Conservation (phyloP, 441 rosid species). For the Corymbia citriodora region DNA sequence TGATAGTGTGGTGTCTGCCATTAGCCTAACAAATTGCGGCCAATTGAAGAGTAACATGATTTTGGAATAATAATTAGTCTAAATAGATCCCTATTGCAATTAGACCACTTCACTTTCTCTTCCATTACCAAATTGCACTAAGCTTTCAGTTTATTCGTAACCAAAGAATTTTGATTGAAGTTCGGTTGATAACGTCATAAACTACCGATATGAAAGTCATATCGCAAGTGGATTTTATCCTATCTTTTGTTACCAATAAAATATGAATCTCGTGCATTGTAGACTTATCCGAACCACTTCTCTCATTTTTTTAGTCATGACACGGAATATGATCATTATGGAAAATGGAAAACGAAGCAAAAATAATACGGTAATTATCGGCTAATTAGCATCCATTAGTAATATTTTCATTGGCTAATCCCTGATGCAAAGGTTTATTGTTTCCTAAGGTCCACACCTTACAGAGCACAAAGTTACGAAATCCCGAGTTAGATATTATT, state of each 20-base stretch:
- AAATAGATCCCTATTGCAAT: background rate
- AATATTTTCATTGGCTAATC: background rate
- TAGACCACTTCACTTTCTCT: background rate
- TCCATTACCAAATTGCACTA: background rate
- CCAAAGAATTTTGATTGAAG: background rate
- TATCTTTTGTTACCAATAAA: background rate
- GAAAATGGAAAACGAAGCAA: background rate
- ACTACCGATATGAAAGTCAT: background rate
- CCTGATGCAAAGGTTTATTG: background rate
- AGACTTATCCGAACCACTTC: background rate
- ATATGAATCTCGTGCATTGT: background rate
- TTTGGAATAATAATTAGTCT: background rate
- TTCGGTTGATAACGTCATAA: background rate
- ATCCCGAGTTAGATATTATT: background rate
- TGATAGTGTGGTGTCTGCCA: background rate
- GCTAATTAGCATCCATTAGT: background rate
- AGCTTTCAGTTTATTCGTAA: background rate
- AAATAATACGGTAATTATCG: background rate
- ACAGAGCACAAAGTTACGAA: background rate
- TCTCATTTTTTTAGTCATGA: background rate
- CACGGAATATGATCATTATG: background rate
- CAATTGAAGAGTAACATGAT: background rate
- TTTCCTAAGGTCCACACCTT: background rate
- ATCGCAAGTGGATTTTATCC: background rate
- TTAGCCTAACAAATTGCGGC: background rate